A percentile compares a stretch with the other conserved stretches of the same genome.
These are phyloP conservation scores for Diatrype stigma DNA, from an alignment of 2,329 filamentous ascomycete genomes.

Conservation along the genomic window DNA sequence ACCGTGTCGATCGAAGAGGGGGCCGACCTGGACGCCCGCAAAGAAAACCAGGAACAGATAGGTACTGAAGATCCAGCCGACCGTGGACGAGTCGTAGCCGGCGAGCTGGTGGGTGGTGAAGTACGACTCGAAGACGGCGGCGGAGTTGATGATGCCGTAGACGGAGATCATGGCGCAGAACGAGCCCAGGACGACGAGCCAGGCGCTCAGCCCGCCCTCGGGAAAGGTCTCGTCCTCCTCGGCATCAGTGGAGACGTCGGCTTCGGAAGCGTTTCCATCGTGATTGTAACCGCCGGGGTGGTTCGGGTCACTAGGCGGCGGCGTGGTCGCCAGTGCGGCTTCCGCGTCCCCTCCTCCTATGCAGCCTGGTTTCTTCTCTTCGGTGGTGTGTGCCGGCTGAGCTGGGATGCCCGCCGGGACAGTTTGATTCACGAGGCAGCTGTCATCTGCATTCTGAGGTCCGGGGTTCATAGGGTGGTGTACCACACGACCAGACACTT, in stretches of 20 bases:
- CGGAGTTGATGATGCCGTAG: conserved; percentile 69
- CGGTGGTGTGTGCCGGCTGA: conserved; percentile 16
- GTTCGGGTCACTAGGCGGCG: neutral
- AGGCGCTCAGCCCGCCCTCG: conserved; percentile 68
- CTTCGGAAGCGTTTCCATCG: neutral
- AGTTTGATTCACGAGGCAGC: conserved; percentile 26
- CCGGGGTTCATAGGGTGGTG: conserved; percentile 14
- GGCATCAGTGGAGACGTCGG: neutral
- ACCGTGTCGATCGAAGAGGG: conserved; percentile 74
- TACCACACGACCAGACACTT: neutral
- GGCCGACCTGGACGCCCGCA: conserved; percentile 76
- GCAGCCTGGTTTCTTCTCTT: conserved; percentile 13
- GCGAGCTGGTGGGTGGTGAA: conserved; percentile 67
- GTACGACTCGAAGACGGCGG: conserved; percentile 77
- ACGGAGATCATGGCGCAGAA: conserved; percentile 68
- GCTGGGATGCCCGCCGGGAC: conserved; percentile 17
- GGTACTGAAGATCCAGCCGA: conserved; percentile 84
- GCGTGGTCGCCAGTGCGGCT: conserved; percentile 1
- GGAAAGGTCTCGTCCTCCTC: conserved; percentile 48
- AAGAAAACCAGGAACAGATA: conserved; percentile 81
- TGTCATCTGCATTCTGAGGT: conserved; percentile 23
- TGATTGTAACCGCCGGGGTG: neutral
- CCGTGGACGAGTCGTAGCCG: conserved; percentile 60
- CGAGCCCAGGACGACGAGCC: conserved; percentile 73
- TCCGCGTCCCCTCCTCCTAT: conserved; percentile 1